These are phyloP conservation scores for Trypanosoma lewisi DNA, from an alignment of 208 protist genomes.

Conservation along the genomic window DNA sequence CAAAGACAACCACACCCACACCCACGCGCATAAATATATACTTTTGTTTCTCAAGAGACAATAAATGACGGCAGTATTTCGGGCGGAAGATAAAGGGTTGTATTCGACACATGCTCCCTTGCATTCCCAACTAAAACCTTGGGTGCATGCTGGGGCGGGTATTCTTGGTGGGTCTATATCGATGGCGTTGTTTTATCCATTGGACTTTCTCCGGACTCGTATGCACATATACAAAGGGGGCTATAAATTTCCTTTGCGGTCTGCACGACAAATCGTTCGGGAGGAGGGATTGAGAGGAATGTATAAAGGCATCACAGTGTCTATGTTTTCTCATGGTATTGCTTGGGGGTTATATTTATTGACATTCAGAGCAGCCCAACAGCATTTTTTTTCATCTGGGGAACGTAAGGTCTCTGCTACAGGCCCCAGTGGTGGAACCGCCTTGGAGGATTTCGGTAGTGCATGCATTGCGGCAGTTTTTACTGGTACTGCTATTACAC, in stretches of 20 bases:
- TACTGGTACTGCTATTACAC: conserved; percentile 68
- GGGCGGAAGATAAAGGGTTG: conserved; percentile 2
- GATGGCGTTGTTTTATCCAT: conserved; percentile 80
- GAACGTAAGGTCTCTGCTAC: not conserved
- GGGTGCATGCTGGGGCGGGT: conserved; percentile 73
- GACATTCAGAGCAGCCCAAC: conserved; percentile 63
- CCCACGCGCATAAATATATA: not conserved
- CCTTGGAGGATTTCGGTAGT: conserved; percentile 50
- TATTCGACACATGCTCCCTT: conserved; percentile 10
- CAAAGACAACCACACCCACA: not conserved
- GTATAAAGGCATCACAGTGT: conserved; percentile 73
- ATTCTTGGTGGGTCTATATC: conserved; percentile 61
- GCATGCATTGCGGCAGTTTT: conserved; percentile 61
- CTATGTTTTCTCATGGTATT: conserved; percentile 66
- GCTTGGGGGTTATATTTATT: conserved; percentile 81
- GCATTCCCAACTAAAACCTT: conserved; percentile 24
- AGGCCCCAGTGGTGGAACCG: not conserved
- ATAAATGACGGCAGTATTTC: conserved; percentile 1
- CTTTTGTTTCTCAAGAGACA: not conserved
- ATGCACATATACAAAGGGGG: conserved; percentile 70
- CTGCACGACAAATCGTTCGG: conserved; percentile 44
- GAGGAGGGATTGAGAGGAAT: conserved; percentile 69
- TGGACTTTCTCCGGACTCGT: conserved; percentile 83
- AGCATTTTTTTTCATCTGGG: conserved; percentile 25
- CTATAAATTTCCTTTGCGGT: conserved; percentile 40